A percentile compares a stretch with the other conserved stretches of the same genome.
phyloP scores from a whole-genome alignment of 176 grass and related monocot species.

The Lolium multiflorum region DNA sequence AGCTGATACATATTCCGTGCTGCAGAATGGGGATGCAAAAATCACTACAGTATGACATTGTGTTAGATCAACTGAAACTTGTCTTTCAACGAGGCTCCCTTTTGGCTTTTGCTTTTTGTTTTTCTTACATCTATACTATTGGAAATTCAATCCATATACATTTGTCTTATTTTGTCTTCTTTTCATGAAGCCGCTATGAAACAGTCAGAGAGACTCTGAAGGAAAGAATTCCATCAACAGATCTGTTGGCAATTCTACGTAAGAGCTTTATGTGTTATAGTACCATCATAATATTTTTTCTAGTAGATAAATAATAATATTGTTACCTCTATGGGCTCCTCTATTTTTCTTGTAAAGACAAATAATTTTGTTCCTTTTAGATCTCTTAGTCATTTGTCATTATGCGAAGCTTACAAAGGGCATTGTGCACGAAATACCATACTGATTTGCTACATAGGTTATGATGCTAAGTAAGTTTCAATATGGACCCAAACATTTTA shows the following conservation, averaged over 20 bases:
- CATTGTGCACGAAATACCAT: conserved; percentile 20
- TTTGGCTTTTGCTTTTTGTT: conserved; percentile 17
- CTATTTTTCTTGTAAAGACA: conserved; percentile 32
- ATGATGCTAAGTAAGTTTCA: conserved; percentile 18
- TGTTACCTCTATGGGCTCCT: conserved; percentile 5
- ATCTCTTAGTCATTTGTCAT: conserved; percentile 29
- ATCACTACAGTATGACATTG: not conserved
- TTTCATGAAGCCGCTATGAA: conserved; percentile 90
- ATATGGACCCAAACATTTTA: conserved; percentile 13
- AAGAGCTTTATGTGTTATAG: conserved; percentile 56
- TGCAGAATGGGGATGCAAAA: conserved; percentile 10
- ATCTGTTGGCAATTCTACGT: conserved; percentile 89
- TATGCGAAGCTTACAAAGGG: conserved; percentile 10
- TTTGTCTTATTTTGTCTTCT: conserved; percentile 28
- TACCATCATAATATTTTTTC: conserved; percentile 27
- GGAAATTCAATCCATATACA: conserved; percentile 33
- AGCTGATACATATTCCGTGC: conserved; percentile 19
- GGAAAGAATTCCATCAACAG: conserved; percentile 73
- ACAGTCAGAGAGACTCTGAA: conserved; percentile 61
- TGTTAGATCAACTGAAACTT: conserved; percentile 27
- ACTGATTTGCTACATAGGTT: conserved; percentile 1
- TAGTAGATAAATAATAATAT: conserved; percentile 27
- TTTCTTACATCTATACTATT: conserved; percentile 24
- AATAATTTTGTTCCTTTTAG: conserved; percentile 9
- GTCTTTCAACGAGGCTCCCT: conserved; percentile 1